phyloP scores from a whole-genome alignment of 441 rosid species.

The Pelargonium exstipulatum region DNA sequence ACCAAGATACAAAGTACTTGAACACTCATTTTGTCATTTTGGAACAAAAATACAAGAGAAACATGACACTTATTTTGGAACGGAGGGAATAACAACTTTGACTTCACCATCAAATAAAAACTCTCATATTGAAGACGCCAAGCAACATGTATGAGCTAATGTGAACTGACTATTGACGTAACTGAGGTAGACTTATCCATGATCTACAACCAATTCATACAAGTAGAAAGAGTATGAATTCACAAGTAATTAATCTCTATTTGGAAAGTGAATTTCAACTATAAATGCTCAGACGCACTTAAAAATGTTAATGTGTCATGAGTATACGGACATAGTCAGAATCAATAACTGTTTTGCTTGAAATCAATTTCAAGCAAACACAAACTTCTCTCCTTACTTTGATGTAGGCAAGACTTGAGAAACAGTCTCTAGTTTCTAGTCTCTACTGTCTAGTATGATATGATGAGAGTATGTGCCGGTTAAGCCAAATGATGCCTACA shows the following conservation, averaged over 20 bases:
- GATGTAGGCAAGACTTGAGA: no score
- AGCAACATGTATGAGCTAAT: background rate
- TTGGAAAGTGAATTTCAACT: no score
- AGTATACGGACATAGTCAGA: background rate
- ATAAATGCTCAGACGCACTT: no score
- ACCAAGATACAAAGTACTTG: background rate
- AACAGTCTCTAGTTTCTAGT: background rate
- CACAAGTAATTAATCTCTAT: background rate
- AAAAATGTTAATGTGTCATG: no score
- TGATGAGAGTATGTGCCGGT: background rate
- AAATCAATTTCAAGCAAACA: background rate
- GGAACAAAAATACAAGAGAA: background rate
- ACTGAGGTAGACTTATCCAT: background rate
- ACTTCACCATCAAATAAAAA: background rate
- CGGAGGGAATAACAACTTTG: no score
- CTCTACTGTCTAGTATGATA: background rate
- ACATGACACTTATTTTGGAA: background rate
- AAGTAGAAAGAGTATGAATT: background rate
- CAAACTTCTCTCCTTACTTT: background rate
- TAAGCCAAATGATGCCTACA: constrained; percentile 1
- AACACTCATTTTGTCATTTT: no score
- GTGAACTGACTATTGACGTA: background rate
- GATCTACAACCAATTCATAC: background rate
- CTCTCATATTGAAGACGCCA: background rate
- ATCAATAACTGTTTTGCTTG: background rate